Conservation (phyloP, 2,329 filamentous ascomycete genomes). For the Lasiodiplodia sp. region DNA sequence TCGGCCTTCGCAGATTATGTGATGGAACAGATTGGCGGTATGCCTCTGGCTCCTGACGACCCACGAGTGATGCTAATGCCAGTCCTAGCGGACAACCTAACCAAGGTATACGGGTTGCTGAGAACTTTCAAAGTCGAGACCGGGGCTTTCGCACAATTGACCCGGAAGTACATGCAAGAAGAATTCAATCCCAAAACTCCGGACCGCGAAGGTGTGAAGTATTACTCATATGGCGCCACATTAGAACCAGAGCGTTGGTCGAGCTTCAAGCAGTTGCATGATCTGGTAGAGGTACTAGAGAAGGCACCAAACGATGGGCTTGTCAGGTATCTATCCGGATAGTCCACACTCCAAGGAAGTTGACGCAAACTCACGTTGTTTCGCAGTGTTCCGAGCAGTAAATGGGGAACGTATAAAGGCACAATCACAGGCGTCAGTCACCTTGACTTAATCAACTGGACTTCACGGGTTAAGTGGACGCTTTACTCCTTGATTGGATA, state of each 20-base stretch:
- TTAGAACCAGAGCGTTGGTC: conserved; percentile 63
- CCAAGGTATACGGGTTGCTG: conserved; percentile 63
- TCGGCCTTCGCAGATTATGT: conserved; percentile 69
- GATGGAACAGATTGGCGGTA: conserved; percentile 64
- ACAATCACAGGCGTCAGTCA: conserved; percentile 70
- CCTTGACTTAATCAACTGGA: conserved; percentile 72
- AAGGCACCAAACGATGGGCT: conserved; percentile 68
- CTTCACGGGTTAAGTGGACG: conserved; percentile 66
- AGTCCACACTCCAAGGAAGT: background rate
- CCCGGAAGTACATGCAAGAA: conserved; percentile 63
- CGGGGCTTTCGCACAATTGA: conserved; percentile 68
- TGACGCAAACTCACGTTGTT: background rate
- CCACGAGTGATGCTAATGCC: conserved; percentile 27
- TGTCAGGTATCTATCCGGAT: conserved; percentile 54
- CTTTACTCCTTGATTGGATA: conserved; percentile 64
- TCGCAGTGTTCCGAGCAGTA: conserved; percentile 62
- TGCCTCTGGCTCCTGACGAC: conserved; percentile 51
- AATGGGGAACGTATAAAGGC: conserved; percentile 69
- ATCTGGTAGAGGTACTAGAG: conserved; percentile 61
- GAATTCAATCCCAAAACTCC: conserved; percentile 67
- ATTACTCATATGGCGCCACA: conserved; percentile 69
- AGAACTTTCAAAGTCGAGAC: conserved; percentile 63
- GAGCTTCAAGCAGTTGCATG: conserved; percentile 64
- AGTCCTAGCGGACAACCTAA: conserved; percentile 52
- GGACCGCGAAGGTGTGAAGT: conserved; percentile 61